phyloP scores from a whole-genome alignment of 108 stramenopile genomes.

The Cylindrotheca closterium region DNA sequence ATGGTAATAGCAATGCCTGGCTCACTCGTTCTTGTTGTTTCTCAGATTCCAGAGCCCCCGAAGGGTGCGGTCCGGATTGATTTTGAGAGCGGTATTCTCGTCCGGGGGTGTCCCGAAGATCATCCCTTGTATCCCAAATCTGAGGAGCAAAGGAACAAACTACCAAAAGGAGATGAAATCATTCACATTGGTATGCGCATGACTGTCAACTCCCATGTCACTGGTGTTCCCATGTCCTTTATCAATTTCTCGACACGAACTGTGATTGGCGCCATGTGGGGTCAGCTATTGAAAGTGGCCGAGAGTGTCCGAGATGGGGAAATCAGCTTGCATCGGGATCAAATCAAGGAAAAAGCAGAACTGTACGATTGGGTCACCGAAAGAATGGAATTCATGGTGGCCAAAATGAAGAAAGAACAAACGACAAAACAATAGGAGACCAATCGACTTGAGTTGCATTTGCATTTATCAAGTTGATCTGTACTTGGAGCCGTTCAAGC shows the following conservation, averaged over 20 bases:
- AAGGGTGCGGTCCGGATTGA: constrained; percentile 46
- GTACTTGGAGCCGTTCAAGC: too few species aligned
- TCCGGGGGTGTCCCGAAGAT: constrained; percentile 65
- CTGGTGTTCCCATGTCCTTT: constrained; percentile 47
- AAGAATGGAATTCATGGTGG: constrained; percentile 44
- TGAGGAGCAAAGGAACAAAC: constrained; percentile 12
- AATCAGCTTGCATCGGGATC: constrained; percentile 46
- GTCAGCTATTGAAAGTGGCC: constrained; percentile 56
- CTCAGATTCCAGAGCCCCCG: constrained; percentile 27
- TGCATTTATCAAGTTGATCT: too few species aligned
- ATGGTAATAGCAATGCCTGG: background rate
- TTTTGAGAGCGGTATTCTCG: constrained; percentile 47
- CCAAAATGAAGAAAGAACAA: constrained; percentile 29
- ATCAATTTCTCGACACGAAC: constrained; percentile 65
- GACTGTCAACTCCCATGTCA: constrained; percentile 42
- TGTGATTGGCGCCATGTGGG: constrained; percentile 61
- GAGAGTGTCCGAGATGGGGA: constrained; percentile 66
- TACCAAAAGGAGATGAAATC: constrained; percentile 39
- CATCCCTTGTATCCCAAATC: constrained; percentile 45
- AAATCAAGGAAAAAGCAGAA: constrained; percentile 50
- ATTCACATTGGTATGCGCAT: constrained; percentile 50
- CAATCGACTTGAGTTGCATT: too few species aligned
- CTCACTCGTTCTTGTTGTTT: background rate
- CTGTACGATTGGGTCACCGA: constrained; percentile 73
- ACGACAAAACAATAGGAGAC: too few species aligned